A percentile compares a stretch with the other conserved stretches of the same genome.
phyloP scores from a whole-genome alignment of 1,139 yeast species.

The Wickerhamomyces sp. region DNA sequence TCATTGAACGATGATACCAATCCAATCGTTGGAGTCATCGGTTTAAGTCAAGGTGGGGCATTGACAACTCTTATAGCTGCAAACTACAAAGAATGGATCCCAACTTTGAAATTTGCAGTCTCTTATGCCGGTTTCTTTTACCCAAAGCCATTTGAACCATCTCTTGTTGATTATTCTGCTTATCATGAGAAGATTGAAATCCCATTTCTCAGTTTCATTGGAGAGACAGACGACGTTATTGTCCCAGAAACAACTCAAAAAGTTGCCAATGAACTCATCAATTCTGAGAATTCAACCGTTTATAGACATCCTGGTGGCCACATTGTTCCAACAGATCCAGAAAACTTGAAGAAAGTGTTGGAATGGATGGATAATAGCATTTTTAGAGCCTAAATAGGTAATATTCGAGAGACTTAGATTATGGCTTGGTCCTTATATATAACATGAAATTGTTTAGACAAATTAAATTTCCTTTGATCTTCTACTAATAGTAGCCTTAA shows the following conservation, averaged over 20 bases:
- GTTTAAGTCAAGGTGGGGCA: conserved; percentile 11
- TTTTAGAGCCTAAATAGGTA: no score
- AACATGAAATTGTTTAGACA: no score
- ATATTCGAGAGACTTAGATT: no score
- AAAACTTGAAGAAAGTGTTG: background rate
- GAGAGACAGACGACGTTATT: conserved; percentile 3
- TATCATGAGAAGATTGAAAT: conserved; percentile 2
- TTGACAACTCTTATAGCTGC: conserved; percentile 5
- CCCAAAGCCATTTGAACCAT: conserved; percentile 1
- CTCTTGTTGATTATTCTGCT: background rate
- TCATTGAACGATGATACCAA: conserved; percentile 2
- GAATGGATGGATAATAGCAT: conserved; percentile 3
- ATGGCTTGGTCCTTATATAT: no score
- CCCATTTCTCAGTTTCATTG: conserved; percentile 5
- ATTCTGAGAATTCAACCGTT: background rate
- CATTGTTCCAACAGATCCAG: conserved; percentile 1
- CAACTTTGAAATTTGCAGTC: conserved; percentile 8
- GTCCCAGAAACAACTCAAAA: background rate
- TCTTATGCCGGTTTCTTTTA: conserved; percentile 4
- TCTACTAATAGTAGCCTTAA: no score
- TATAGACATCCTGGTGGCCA: conserved; percentile 3
- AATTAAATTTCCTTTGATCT: no score
- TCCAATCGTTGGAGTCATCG: conserved; percentile 9
- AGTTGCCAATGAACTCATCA: background rate
- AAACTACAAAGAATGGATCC: conserved; percentile 6